phyloP scores from a whole-genome alignment of 225 moss, liverwort and hornwort genomes.

The Thuidium tamariscinum region DNA sequence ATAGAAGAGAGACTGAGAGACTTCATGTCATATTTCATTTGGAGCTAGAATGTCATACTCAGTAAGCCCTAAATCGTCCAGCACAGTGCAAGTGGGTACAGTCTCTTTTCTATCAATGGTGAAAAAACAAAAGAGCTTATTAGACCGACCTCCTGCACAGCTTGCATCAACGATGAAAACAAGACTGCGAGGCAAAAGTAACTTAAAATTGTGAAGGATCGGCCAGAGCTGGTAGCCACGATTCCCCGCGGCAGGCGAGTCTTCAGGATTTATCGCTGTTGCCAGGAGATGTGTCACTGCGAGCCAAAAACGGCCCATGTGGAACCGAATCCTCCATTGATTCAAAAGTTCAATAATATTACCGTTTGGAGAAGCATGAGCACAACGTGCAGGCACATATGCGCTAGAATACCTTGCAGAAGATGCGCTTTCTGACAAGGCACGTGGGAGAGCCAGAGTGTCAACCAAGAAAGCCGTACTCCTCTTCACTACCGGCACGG shows the following conservation, averaged over 20 bases:
- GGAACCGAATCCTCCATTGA: not conserved
- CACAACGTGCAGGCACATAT: not conserved
- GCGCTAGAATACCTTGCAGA: not conserved
- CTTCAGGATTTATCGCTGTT: not conserved
- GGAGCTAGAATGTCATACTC: not conserved
- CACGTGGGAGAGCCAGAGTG: not conserved
- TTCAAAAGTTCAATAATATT: not conserved
- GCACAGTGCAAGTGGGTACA: not conserved
- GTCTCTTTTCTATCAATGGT: not conserved
- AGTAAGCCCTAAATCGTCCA: not conserved
- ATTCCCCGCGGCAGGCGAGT: not conserved
- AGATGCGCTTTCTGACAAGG: not conserved
- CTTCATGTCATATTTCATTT: not conserved
- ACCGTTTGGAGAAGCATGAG: not conserved
- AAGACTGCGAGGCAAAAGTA: not conserved
- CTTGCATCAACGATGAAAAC: not conserved
- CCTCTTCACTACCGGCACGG: too few species aligned
- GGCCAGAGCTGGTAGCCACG: not conserved
- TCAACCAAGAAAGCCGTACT: not conserved
- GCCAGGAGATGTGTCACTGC: not conserved
- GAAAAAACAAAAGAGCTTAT: not conserved
- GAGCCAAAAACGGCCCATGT: not conserved
- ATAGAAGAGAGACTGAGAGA: too few species aligned
- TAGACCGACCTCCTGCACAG: not conserved
- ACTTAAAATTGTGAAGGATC: not conserved